Evolutionary conservation across 2,329 filamentous ascomycete genomes (phyloP), one percentile per base, ranked within the genome.

Genomic region (Bipolaris cookei): DNA sequence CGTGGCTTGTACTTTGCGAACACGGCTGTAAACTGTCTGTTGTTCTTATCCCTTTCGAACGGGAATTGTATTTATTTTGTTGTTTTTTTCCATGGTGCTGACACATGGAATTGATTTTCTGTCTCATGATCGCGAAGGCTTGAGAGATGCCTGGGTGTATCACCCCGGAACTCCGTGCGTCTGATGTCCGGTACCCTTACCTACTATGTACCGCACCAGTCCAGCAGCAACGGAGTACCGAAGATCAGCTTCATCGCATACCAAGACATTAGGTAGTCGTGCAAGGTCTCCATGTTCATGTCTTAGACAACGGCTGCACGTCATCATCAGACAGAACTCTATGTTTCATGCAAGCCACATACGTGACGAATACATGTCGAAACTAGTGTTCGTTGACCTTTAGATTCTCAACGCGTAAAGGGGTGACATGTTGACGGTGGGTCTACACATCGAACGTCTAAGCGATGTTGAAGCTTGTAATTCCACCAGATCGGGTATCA

Each of bases 121-220:
- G 32, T 50, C 38, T 11, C 30, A 42, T 14, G 5, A 30, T 34
- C 13, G n/a, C 45, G 6, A 25, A 25, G 16, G 13, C 20, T 18
- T 11, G 34, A 16, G n/a, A 18, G 18, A 11, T 38, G n/a, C 16
- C 28, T 48, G 45, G n/a, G 34, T 48, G 21, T 38, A 38, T 48
- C 34, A 28, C 14, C 23, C 16, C 45, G 45, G 45, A 48, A 38
- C 34, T 48, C 45, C n/a, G 34, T 38, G 45, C 45, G 34, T 38
- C 21, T 48, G 45, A 48, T 48, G 34, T 38, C 45, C 20, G 45
- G 34, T 34, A 38, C 32, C 45, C 23, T 38, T 35, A n/a, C 6
- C 34, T 25, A 21, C 34, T 18, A 32, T 14, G 13, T 35, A 13
- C 14, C 10, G 18, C n/a, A 6, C 34, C 14, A 38, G 14, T 10